Evolutionary conservation across 2,329 filamentous ascomycete species (phyloP).

Genomic region (Penicillium capsulatum): DNA sequence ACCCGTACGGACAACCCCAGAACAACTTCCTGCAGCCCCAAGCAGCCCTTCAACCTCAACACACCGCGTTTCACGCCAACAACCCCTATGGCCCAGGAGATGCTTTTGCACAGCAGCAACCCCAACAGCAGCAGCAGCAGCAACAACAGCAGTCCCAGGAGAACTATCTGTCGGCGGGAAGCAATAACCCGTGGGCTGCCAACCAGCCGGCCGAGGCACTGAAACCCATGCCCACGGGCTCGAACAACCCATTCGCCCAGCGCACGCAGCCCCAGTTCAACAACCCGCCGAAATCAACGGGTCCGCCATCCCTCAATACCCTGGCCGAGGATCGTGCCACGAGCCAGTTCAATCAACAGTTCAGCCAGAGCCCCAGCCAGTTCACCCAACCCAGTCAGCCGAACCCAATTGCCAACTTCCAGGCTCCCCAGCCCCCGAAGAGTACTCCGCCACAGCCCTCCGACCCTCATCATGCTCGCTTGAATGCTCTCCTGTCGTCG

Average conservation of each 20-base stretch:
- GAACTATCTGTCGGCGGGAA: constrained; percentile 68
- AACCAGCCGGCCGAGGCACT: constrained; percentile 58
- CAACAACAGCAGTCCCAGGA: constrained; percentile 51
- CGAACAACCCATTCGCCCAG: constrained; percentile 93
- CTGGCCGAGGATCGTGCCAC: constrained; percentile 82
- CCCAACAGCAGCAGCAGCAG: constrained; percentile 32
- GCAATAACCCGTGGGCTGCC: constrained; percentile 89
- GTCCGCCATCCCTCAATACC: constrained; percentile 67
- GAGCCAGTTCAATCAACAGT: constrained; percentile 52
- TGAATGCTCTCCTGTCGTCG: constrained; percentile 79
- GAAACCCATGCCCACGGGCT: constrained; percentile 82
- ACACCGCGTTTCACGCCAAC: constrained; percentile 54
- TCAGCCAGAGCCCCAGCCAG: constrained; percentile 37
- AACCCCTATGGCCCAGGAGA: constrained; percentile 53
- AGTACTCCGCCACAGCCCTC: constrained; percentile 30
- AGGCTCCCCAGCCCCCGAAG: constrained; percentile 32
- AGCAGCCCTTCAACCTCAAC: constrained; percentile 54
- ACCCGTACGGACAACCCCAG: constrained; percentile 40
- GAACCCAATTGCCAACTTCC: constrained; percentile 36
- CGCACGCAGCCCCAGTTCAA: constrained; percentile 56
- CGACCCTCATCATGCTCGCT: constrained; percentile 63
- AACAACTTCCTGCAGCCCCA: constrained; percentile 49
- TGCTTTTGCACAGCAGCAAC: constrained; percentile 42
- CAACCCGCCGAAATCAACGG: constrained; percentile 44
- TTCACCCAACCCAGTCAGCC: constrained; percentile 37